These are phyloP conservation scores for Mycena vitilis DNA, from an alignment of 768 basidiomycete species.

Conservation along the genomic window DNA sequence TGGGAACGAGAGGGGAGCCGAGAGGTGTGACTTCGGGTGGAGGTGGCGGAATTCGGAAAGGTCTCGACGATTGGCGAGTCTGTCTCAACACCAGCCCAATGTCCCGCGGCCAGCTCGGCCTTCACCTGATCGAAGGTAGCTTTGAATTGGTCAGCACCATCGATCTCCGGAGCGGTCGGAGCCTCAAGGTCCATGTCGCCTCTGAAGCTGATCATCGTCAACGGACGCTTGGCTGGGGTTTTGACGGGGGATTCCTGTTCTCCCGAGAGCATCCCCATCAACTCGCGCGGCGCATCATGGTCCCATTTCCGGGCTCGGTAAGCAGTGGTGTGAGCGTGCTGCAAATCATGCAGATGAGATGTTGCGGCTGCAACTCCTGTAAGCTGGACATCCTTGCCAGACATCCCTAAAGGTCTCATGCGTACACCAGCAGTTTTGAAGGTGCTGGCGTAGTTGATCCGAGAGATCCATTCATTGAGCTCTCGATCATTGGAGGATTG, in stretches of 20 bases:
- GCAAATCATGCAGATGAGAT: constrained; percentile 81
- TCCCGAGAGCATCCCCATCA: constrained; percentile 56
- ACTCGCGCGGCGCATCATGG: constrained; percentile 51
- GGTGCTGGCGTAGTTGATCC: constrained; percentile 93
- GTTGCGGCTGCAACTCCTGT: constrained; percentile 89
- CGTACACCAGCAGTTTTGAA: constrained; percentile 88
- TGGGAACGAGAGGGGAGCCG: constrained; percentile 65
- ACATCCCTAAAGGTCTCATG: constrained; percentile 82
- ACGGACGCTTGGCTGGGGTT: constrained; percentile 42
- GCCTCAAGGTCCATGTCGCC: constrained; percentile 55
- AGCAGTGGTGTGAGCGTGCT: constrained; percentile 45
- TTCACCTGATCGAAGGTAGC: constrained; percentile 90
- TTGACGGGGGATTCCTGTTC: constrained; percentile 40
- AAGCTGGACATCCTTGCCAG: constrained; percentile 75
- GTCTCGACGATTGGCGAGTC: constrained; percentile 37
- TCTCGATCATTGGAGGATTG: constrained; percentile 77
- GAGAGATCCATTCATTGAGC: constrained; percentile 90
- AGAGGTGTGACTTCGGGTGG: constrained; percentile 43
- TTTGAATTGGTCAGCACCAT: constrained; percentile 76
- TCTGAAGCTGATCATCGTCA: constrained; percentile 44
- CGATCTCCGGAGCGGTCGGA: constrained; percentile 65
- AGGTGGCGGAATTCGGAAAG: constrained; percentile 32
- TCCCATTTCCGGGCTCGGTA: constrained; percentile 55
- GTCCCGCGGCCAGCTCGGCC: constrained; percentile 77
- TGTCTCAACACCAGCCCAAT: constrained; percentile 42